Evolutionary conservation across 257 asterid species (phyloP).

Genomic region (Vinca minor): DNA sequence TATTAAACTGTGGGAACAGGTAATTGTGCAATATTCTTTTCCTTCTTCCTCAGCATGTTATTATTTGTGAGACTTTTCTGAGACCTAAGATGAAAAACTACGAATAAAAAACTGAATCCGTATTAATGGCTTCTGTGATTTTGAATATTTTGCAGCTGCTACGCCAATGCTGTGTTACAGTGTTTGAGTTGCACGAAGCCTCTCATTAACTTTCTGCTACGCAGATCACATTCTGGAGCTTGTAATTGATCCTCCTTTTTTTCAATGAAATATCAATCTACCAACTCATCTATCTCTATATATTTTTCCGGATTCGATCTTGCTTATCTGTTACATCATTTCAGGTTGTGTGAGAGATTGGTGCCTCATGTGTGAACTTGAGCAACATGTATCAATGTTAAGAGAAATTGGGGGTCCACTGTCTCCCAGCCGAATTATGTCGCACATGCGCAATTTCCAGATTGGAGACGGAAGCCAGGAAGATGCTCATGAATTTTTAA

Average conservation of each 20-base stretch:
- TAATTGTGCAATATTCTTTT: slow-evolving; percentile 20
- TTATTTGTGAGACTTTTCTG: slow-evolving; percentile 4
- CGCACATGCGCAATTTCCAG: slow-evolving; percentile 63
- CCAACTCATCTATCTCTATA: not conserved
- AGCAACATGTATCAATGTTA: slow-evolving; percentile 51
- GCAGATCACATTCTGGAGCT: slow-evolving; percentile 64
- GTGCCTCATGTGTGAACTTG: slow-evolving; percentile 92
- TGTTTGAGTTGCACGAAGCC: slow-evolving; percentile 83
- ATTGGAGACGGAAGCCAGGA: slow-evolving; percentile 88
- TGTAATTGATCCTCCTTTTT: slow-evolving; percentile 31
- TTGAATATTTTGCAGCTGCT: slow-evolving; percentile 55
- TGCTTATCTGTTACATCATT: slow-evolving; percentile 7
- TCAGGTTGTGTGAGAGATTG: slow-evolving; percentile 66
- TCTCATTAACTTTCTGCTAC: slow-evolving; percentile 59
- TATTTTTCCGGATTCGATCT: not conserved
- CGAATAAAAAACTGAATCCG: not conserved
- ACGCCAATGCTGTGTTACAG: slow-evolving; percentile 87
- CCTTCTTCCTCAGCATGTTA: not conserved
- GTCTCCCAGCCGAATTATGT: slow-evolving; percentile 59
- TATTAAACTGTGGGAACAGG: slow-evolving; percentile 82
- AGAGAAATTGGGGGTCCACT: slow-evolving; percentile 62
- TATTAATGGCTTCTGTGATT: not conserved
- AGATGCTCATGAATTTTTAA: slow-evolving; percentile 91
- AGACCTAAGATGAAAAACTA: not conserved
- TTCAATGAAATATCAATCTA: not conserved